Evolutionary conservation across 2,329 filamentous ascomycete species (phyloP).

Genomic region (Tolypocladium capitatum): DNA sequence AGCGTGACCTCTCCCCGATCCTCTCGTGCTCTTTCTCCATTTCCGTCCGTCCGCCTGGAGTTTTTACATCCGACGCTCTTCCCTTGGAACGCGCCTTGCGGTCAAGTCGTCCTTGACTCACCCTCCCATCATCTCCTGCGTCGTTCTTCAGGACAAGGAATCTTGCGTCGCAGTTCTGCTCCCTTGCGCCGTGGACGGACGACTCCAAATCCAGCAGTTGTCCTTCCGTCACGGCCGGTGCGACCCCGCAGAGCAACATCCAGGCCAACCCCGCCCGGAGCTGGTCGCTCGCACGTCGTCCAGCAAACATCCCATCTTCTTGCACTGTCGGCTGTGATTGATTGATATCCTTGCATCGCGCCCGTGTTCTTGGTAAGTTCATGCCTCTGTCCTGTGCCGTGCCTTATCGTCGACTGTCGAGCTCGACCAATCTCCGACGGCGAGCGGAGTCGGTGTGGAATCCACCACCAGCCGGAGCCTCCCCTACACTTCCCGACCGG

Average conservation of each 20-base stretch:
- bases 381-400: not conserved
- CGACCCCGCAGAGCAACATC: slow-evolving; percentile 2
- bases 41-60: no score
- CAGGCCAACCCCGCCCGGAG: slow-evolving; percentile 1
- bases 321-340: no score
- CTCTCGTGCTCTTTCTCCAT: no score
- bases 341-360: not conserved
- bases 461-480: slow-evolving; percentile 2
- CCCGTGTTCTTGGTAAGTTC: slow-evolving; percentile 2
- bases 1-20: no score
- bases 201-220: not conserved
- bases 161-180: not conserved
- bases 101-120: not conserved
- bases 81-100: not conserved
- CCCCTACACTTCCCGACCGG: not conserved
- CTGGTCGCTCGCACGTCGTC: not conserved
- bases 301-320: not conserved
- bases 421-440: slow-evolving; percentile 5
- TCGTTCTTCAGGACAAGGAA: not conserved
- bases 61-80: not conserved
- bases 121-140: not conserved
- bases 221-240: not conserved
- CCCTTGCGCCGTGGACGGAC: not conserved
- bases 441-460: slow-evolving; percentile 6
- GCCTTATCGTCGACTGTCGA: not conserved